Percentiles rank a stretch among this genome's conserved stretches.
Evolutionary conservation across 306 rosid species (phyloP).

Genomic region (Senna tora): DNA sequence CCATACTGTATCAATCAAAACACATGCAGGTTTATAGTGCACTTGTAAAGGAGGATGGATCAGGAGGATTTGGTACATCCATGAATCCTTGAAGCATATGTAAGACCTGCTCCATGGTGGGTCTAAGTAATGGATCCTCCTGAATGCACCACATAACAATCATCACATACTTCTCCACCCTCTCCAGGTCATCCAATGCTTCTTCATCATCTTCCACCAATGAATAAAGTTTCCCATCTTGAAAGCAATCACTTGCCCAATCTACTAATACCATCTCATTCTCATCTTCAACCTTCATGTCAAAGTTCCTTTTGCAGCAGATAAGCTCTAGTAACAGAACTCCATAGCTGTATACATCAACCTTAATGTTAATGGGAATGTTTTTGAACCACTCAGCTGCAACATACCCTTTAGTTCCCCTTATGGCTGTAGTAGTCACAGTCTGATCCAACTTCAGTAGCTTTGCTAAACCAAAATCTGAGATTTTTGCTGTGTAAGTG

Average conservation of each 20-base stretch:
- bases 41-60: background rate
- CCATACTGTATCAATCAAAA: no score
- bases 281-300: background rate
- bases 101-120: conserved; percentile 13
- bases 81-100: conserved; percentile 30
- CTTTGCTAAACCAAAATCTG: conserved; percentile 32
- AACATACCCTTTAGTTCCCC: conserved; percentile 35
- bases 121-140: conserved; percentile 24
- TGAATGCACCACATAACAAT: conserved; percentile 15
- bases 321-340: conserved; percentile 33
- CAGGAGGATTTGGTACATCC: conserved; percentile 26
- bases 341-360: conserved; percentile 34
- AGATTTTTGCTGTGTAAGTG: conserved; percentile 9
- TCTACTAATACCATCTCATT: conserved; percentile 8
- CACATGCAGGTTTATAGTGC: background rate
- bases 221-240: background rate
- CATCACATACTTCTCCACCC: conserved; percentile 29
- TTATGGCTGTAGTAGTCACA: conserved; percentile 12
- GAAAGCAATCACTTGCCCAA: conserved; percentile 28
- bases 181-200: conserved; percentile 22
- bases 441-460: conserved; percentile 15
- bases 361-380: conserved; percentile 24
- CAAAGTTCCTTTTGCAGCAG: conserved; percentile 21
- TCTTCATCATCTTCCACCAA: conserved; percentile 26
- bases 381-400: conserved; percentile 32